Evolutionary conservation across 177 flowering plant species (phyloP).

Genomic region (Vitis hybrid): DNA sequence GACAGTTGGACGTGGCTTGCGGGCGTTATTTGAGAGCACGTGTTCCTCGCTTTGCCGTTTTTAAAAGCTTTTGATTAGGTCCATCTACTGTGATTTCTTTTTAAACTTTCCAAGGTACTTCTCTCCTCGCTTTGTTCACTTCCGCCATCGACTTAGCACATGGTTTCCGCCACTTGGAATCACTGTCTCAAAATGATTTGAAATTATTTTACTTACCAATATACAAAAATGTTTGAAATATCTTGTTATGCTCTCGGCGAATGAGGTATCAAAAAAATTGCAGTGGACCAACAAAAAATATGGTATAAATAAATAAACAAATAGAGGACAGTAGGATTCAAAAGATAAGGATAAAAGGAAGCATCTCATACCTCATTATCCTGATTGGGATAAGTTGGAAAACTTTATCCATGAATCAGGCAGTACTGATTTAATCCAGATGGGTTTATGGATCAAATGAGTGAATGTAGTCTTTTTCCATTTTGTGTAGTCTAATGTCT

Average conservation of each 20-base stretch:
- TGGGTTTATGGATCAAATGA: background rate
- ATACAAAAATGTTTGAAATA: too few species aligned
- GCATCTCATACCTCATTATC: too few species aligned
- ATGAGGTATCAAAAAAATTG: too few species aligned
- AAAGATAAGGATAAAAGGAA: too few species aligned
- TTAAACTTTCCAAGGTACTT: too few species aligned
- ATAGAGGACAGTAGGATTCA: too few species aligned
- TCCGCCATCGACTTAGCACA: too few species aligned
- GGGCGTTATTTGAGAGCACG: slow-evolving; percentile 4
- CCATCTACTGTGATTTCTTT: background rate
- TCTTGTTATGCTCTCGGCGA: too few species aligned
- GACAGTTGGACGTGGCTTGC: background rate
- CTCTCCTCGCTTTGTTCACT: background rate
- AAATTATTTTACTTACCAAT: too few species aligned
- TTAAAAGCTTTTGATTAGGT: background rate
- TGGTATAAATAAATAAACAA: too few species aligned
- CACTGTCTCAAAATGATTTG: background rate
- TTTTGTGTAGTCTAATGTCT: background rate
- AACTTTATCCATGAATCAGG: background rate
- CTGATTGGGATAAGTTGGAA: background rate
- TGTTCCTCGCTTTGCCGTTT: slow-evolving; percentile 2
- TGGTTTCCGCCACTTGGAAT: background rate
- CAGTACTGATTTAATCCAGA: too few species aligned
- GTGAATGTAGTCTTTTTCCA: background rate
- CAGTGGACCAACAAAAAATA: too few species aligned